Evolutionary conservation across 2,329 filamentous ascomycete genomes (phyloP), one percentile per base, ranked within the genome.

Genomic region (Aphanoascus verrucosus): DNA sequence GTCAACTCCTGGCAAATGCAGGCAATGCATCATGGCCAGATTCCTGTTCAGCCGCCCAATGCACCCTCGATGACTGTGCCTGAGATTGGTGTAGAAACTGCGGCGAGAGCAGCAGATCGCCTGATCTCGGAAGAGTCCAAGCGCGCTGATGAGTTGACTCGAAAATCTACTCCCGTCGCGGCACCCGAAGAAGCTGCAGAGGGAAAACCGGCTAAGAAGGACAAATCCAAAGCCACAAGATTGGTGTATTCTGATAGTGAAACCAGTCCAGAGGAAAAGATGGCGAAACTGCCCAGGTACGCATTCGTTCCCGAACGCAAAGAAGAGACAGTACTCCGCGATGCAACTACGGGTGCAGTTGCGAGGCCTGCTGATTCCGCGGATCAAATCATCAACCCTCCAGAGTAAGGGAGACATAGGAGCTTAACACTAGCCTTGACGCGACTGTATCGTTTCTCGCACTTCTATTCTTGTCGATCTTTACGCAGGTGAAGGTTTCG

Each of bases 251-350:
- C 83, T 57, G 87, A 94, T 65, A 82, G 85, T 49, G 83, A 85
- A 55, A 74, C 83, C 63, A 93, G 86, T 63, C 86, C 88, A 1
- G 90, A 96, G 73, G 90, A 95, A 77, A 88, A 84, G 71, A 89
- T 94, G 86, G 85, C 88, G 28, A 72, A 74, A 65, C 73, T 93
- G 72, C 76, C 85, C 57, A 83, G 82, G 69, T 95, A 94, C 73
- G 82, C 83, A 62, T 85, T 80, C 67, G 73, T 74, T 64, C 78
- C 77, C 62, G 67, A 72, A 60, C 65, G 62, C 52, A 68, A 65
- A 61, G 61, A 58, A 49, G 64, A 71, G 55, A 71, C 67, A 55
- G 63, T 59, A 41, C 61, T 70, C 52, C 60, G 61, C 56, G 67
- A 68, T 56, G 57, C 65, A 55, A 65, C 65, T 58, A 62, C 61